Base-by-base conservation (phyloP, 768 basidiomycete genomes). In the Hygrocybe punicea region DNA sequence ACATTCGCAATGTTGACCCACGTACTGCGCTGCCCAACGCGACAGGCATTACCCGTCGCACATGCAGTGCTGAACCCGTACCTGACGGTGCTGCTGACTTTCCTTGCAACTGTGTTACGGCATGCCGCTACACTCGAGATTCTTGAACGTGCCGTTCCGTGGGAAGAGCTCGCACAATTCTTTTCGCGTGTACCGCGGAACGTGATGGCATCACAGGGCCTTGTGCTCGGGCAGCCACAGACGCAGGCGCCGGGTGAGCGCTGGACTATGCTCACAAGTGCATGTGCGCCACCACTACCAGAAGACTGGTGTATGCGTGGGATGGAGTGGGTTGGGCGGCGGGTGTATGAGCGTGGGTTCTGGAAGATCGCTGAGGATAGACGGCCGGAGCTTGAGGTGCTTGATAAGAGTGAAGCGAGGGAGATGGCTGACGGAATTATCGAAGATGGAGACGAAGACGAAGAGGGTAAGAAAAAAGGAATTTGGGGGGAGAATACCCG, bases 281-380 rank as follows among this genome's bases (percentile, higher is more conserved):
- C 83, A 13, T 86, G 84, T 59, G 73, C 81, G 19, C 85, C 86
- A 0, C 86, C 91, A 0, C 74, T 98, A 2, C 81, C 90, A 0
- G 97, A 99, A 71, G 97, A 98, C 65, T 98, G 95, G 93, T 91
- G 89, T 64, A 68, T 98, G 62, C 82, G 97, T 33, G 97, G 97
- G 1, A 92, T 95, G 86, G 94, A 94, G 63, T 99, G 97, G 97
- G 87, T 92, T 3, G 89, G 91, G 6, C 80, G 92, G 57, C 84
- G 84, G 59, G 86, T 98, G 14, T 98, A 89, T 67, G 93, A 96
- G 69, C 84, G 91, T 39, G 96, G 95, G 0, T 98, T 87, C 69
- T 99, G 97, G 97, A 91, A 88, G 67, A 76, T 77, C n/a, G 82
- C 81, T 33, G 87, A 86, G 51, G 85, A 86, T 56, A 78, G 80